Base-by-base conservation (phyloP, 2,329 filamentous ascomycete species). In the Cladophialophora bantiana region DNA sequence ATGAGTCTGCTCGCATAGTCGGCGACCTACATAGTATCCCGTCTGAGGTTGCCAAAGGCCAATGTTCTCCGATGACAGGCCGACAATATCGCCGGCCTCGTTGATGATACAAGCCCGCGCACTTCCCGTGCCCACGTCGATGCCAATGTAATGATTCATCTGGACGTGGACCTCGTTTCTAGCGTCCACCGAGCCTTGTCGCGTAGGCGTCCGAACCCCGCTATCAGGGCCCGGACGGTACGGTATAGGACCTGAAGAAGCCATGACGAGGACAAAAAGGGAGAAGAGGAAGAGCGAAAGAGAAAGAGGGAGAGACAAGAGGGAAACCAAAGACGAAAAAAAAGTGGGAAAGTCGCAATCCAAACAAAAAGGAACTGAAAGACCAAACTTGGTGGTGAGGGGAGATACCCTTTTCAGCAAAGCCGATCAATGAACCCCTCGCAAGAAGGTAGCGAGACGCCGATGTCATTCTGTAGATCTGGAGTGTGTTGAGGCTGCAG, bases 101-200 rank as follows among this genome's bases (percentile, higher is more conserved):
- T 98, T 92, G 79, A 99, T 97, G 77, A 99, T 93, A 80, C 95
- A 98, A 62, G 95, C 95, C 77, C 95, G 88, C 45, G 94, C 95
- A 77, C 93, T 97, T 64, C 95, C 95, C 20, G 95, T 99, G 60
- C 95, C 95, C 59, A 99, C 94, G 81, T 99, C 95, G 73, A 99
- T 92, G 68, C 94, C 94, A 75, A 98, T 88, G 77, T 86, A 89
- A 75, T 89, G 86, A 73, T 87, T 84, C 71, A 83, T 78, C 67
- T 86, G 83, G 48, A 85, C 80, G 65, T 82, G 82, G 60, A 88
- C 79, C 72, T 87, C 85, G 74, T 88, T 86, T 71, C 84, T 83
- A 58, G 83, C 81, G 74, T 82, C 80, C 59, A 73, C 76, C 1
- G 79, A 78, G 34, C 77, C 77, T 70, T 80, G 77, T 55, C 66